phyloP scores from a whole-genome alignment of 2,329 filamentous ascomycete species.

The Ceratocystis ficicola region DNA sequence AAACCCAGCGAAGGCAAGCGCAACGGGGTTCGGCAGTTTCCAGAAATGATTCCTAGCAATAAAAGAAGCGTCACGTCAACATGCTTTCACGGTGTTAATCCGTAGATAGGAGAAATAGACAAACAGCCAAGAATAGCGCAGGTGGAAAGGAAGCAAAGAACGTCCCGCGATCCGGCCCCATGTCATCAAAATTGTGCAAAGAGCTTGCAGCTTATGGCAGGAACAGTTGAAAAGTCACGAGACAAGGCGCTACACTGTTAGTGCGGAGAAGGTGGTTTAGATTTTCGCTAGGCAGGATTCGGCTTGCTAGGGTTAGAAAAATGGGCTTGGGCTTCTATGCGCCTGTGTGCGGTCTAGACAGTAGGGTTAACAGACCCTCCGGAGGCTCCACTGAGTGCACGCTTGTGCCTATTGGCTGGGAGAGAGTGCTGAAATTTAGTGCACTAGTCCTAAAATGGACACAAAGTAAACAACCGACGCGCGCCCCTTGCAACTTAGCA shows the following conservation, averaged over 20 bases:
- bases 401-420: conserved; percentile 12
- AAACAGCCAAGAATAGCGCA: too few species aligned
- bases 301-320: not conserved
- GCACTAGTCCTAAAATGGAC: conserved; percentile 30
- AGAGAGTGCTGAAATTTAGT: not conserved
- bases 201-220: not conserved
- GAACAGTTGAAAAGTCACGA: not conserved
- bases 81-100: too few species aligned
- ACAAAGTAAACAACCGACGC: conserved; percentile 34
- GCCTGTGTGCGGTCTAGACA: too few species aligned
- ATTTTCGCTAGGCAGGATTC: not conserved
- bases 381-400: not conserved
- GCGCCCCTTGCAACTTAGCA: conserved; percentile 7
- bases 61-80: not conserved
- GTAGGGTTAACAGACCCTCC: not conserved
- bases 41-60: conserved; percentile 5
- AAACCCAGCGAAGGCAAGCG: not conserved
- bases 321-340: too few species aligned
- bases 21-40: not conserved
- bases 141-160: conserved; percentile 1
- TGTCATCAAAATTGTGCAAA: conserved; percentile 9
- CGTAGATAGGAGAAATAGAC: too few species aligned
- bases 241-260: conserved; percentile 1
- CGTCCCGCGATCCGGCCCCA: conserved; percentile 14
- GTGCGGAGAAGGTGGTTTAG: not conserved